Base-by-base conservation (phyloP, 805 yeast genomes). In the Yarrowia sp. region DNA sequence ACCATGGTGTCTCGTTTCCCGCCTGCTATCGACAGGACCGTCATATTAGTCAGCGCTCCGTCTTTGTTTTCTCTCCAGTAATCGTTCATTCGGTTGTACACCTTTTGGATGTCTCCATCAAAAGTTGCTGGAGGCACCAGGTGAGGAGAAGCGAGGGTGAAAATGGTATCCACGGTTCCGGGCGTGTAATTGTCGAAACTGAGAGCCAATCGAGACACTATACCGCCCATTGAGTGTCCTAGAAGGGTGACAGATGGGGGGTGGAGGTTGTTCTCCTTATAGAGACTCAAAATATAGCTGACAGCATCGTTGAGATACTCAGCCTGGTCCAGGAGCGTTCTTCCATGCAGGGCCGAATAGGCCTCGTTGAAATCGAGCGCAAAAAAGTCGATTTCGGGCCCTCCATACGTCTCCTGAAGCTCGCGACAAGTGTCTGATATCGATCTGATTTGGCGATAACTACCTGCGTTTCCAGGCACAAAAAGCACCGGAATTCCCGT, bases 221-320 rank as follows among this genome's bases (percentile, higher is more conserved):
- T 85, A 2, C 99, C 99, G 47, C 99, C 99, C 99, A 94, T 94
- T 0, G 98, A 94, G 79, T 94, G 99, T 2, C 92, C 97, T 0
- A 94, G 71, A 0, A 94, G 75, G 0, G 93, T 85, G 1, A 94
- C 96, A 0, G 97, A 89, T 30, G 95, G 94, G 38, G 52, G n/a
- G 20, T 33, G 40, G 7, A 8, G 14, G 1, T 38, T 30, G 75
- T 76, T 9, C 79, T 66, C n/a, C 13, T 76, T 70, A 72, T 94
- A 94, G 4, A 94, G n/a, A 78, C 3, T 86, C 83, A 17, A 95
- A 20, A 94, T 92, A 74, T 88, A 92, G 20, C 78, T 76, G 3
- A 95, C 81, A 0, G 98, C 98, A 72, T 93, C 97, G 74, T 95
- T 94, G 69, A 91, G 77, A 76, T 90, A 94, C 76, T 91, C 97